Evolutionary conservation across 2,329 filamentous ascomycete genomes (phyloP).

Genomic region (Dactylellina sp.): DNA sequence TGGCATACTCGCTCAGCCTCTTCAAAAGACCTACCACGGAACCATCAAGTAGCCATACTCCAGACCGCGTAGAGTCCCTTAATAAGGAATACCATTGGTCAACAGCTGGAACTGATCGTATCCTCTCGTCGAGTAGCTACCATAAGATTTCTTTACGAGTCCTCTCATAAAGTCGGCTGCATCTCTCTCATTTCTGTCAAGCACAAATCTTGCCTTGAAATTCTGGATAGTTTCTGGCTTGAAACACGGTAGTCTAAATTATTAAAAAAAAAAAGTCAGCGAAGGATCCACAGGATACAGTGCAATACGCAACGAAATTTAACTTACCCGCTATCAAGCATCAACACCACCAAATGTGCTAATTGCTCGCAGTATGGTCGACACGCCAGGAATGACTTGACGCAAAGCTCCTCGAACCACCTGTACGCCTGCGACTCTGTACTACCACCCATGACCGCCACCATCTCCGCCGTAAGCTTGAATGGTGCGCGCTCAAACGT

Average conservation of each 20-base stretch:
- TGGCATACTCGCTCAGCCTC: too few species aligned
- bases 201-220: slow-evolving; percentile 90
- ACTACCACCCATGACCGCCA: slow-evolving; percentile 96
- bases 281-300: too few species aligned
- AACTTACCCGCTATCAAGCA: slow-evolving; percentile 84
- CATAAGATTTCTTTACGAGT: slow-evolving; percentile 87
- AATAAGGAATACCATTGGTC: slow-evolving; percentile 97
- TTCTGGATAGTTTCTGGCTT: slow-evolving; percentile 94
- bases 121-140: slow-evolving; percentile 89
- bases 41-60: too few species aligned
- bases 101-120: slow-evolving; percentile 98
- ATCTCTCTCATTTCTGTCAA: slow-evolving; percentile 90
- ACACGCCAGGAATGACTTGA: slow-evolving; percentile 92
- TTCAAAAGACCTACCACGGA: neutral
- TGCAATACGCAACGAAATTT: neutral
- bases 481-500: slow-evolving; percentile 98
- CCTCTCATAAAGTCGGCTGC: slow-evolving; percentile 94
- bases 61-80: too few species aligned
- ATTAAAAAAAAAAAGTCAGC: slow-evolving; percentile 12
- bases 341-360: slow-evolving; percentile 86
- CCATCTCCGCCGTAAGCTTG: slow-evolving; percentile 97
- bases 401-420: slow-evolving; percentile 94
- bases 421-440: slow-evolving; percentile 87
- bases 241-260: slow-evolving; percentile 85
- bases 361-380: slow-evolving; percentile 89